Evolutionary conservation across 2,329 filamentous ascomycete genomes (phyloP).

Genomic region (Pseudocercospora crystallina): DNA sequence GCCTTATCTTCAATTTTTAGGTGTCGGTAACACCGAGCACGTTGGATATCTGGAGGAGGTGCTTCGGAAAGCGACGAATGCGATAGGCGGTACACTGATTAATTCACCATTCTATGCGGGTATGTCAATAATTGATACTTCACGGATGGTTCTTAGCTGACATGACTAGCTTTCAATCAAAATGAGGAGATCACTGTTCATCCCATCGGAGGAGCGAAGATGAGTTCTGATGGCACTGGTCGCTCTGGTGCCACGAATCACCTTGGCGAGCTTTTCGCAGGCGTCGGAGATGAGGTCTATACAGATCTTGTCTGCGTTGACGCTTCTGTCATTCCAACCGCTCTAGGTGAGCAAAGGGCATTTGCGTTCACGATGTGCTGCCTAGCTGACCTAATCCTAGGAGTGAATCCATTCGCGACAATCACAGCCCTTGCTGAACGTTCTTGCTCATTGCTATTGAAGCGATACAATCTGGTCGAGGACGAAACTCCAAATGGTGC

Average conservation of each 20-base stretch:
- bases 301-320: constrained; percentile 62
- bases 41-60: constrained; percentile 39
- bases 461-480: neutral
- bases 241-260: constrained; percentile 61
- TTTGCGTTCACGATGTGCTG: neutral
- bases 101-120: neutral
- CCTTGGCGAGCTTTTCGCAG: constrained; percentile 59
- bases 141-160: neutral
- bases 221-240: constrained; percentile 60
- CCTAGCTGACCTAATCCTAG: neutral
- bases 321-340: constrained; percentile 60
- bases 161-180: constrained; percentile 47
- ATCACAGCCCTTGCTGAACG: constrained; percentile 69
- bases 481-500: neutral
- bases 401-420: constrained; percentile 65
- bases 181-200: constrained; percentile 67
- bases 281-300: constrained; percentile 53
- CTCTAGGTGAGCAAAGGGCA: constrained; percentile 52
- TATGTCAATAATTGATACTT: neutral
- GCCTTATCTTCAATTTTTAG: constrained; percentile 59
- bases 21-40: constrained; percentile 42
- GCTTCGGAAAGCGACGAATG: constrained; percentile 55
- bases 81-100: constrained; percentile 55
- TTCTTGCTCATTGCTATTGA: constrained; percentile 47
- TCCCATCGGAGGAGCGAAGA: constrained; percentile 65